Base-by-base conservation (phyloP, 768 basidiomycete species). In the Kwoniella botswanensis region DNA sequence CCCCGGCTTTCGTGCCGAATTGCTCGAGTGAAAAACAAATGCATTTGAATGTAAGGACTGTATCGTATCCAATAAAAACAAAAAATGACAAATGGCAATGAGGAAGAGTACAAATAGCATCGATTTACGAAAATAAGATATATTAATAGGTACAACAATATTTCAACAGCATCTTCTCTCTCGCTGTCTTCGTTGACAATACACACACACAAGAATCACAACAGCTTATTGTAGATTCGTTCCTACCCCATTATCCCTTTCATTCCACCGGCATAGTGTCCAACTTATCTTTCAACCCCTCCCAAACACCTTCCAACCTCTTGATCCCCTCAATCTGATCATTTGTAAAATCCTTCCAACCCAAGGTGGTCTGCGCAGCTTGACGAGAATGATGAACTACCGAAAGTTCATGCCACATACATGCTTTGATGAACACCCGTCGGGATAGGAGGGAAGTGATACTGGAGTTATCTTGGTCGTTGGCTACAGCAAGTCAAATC, bases 401-500 rank as follows among this genome's bases (percentile, higher is more conserved):
- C 24, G 93, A 89, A n/a, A 96, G 86, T 82, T 98, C 94, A 77
- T 96, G 92, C 94, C 94, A 98, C 88, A 97, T 88, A 74, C 94
- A 92, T 66, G 91, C 91, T 64, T 92, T 90, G 68, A 96, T 91
- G 79, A 94, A 97, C 11, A 94, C 89, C 21, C 96, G 86, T 63
- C 96, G 85, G 69, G 88, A 89, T 53, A 97, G 86, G 66, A 91
- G 88, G 5, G 88, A 87, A 22, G 88, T 87, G 74, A 98, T 94
- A 1, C 88, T 88, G 2, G 89, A 89, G 79, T 95, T 92, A 82
- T 97, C 96, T 72, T 90, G 90, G 84, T 96, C 94, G 73, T 94
- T 91, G 26, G 86, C 78, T 35, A 86, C 0, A 29, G n/a, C 21
- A 62, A 24, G 44, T 17, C 62, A 29, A 1, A 22, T 11, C 11